Conservation (phyloP, 2,329 filamentous ascomycete genomes). For the Atkinsonella hypoxylon region DNA sequence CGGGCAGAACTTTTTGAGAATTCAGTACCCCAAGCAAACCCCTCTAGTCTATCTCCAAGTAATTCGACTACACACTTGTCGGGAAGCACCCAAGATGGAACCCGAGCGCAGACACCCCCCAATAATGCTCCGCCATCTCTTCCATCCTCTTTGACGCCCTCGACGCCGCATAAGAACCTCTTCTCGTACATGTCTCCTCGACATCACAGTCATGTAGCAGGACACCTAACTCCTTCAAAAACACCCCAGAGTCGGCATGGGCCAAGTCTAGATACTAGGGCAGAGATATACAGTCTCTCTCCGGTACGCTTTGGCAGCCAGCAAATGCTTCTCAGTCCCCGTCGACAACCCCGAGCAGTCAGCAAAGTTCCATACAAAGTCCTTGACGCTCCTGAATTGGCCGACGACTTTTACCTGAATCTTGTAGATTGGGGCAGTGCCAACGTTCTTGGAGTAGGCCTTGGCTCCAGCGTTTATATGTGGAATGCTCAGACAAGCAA, state of each 20-base stretch:
- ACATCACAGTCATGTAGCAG: conserved; percentile 55
- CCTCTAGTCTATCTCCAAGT: conserved; percentile 50
- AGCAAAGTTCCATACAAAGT: conserved; percentile 98
- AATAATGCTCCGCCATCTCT: conserved; percentile 50
- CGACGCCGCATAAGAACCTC: conserved; percentile 93
- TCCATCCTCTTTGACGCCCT: conserved; percentile 73
- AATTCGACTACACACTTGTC: conserved; percentile 36
- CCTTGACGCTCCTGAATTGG: conserved; percentile 86
- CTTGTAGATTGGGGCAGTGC: conserved; percentile 95
- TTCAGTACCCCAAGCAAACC: conserved; percentile 70
- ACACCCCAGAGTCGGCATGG: conserved; percentile 83
- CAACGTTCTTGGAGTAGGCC: conserved; percentile 83
- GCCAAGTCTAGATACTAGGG: conserved; percentile 76
- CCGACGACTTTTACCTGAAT: conserved; percentile 96
- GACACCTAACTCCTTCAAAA: conserved; percentile 79
- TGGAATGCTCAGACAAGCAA: conserved; percentile 90
- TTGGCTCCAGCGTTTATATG: conserved; percentile 92
- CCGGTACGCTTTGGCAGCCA: conserved; percentile 90
- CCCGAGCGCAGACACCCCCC: conserved; percentile 71
- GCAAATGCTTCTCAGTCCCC: conserved; percentile 80
- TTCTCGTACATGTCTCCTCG: conserved; percentile 80
- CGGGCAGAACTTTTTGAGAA: conserved; percentile 87
- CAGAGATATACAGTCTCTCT: conserved; percentile 91
- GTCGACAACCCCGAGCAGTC: conserved; percentile 78
- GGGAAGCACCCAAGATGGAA: conserved; percentile 48